Evolutionary conservation across 2,329 filamentous ascomycete genomes (phyloP).

Genomic region (Corinectria fuckeliana): DNA sequence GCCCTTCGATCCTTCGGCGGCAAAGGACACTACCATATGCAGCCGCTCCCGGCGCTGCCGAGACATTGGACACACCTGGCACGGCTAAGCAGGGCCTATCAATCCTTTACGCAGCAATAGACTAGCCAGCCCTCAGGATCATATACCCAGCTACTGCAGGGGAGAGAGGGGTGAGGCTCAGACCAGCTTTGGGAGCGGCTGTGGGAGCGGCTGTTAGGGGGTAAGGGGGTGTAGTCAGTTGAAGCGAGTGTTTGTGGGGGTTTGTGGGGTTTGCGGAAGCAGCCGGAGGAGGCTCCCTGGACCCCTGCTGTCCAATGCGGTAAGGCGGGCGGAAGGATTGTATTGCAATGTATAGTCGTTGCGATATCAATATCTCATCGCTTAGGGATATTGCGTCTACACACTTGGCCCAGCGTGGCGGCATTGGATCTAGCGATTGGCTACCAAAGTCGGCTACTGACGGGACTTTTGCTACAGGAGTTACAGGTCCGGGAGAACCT

Average conservation of each 20-base stretch:
- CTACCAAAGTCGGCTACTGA: background rate
- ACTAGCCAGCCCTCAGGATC: background rate
- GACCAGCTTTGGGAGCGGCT: background rate
- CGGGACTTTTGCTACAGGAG: background rate
- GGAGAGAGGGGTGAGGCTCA: background rate
- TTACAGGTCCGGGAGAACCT: background rate
- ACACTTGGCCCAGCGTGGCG: background rate
- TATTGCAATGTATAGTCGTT: background rate
- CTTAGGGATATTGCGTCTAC: background rate
- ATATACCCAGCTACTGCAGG: background rate
- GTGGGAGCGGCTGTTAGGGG: background rate
- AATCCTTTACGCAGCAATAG: background rate
- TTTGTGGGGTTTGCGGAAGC: background rate
- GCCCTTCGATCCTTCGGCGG: background rate
- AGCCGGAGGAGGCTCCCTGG: background rate
- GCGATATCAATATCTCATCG: background rate
- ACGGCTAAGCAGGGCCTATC: background rate
- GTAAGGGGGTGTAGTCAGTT: background rate
- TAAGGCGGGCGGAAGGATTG: background rate
- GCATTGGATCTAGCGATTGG: background rate
- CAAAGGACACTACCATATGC: background rate
- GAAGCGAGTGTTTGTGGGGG: background rate
- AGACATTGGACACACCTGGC: background rate
- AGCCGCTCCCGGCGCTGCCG: background rate
- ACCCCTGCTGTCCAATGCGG: background rate